phyloP scores from a whole-genome alignment of 805 yeast genomes.

The Metschnikowia kofuensis region DNA sequence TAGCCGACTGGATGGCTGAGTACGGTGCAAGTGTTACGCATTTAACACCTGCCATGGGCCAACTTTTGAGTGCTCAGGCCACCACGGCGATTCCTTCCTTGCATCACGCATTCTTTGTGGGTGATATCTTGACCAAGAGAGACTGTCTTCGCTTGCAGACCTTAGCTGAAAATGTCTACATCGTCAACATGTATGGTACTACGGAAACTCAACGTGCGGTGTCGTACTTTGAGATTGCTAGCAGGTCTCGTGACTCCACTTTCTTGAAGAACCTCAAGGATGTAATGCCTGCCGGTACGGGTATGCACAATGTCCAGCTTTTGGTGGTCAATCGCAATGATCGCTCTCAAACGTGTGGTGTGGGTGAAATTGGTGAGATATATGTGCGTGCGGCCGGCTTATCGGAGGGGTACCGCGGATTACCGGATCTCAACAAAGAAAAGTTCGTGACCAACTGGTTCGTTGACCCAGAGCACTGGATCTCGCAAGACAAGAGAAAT shows the following conservation, averaged over 20 bases:
- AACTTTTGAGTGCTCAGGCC: conserved; percentile 93
- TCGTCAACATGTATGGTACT: conserved; percentile 98
- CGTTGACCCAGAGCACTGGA: conserved; percentile 64
- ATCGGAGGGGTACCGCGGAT: conserved; percentile 92
- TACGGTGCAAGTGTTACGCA: conserved; percentile 95
- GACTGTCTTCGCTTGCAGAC: conserved; percentile 93
- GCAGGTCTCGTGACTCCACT: conserved; percentile 62
- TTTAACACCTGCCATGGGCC: conserved; percentile 99
- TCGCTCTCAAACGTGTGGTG: conserved; percentile 88
- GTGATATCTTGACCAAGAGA: conserved; percentile 95
- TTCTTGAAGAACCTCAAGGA: conserved; percentile 86
- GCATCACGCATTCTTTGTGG: conserved; percentile 97
- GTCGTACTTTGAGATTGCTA: conserved; percentile 84
- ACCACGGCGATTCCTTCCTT: conserved; percentile 76
- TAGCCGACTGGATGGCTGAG: conserved; percentile 95
- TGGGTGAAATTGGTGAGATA: conserved; percentile 98
- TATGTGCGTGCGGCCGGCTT: conserved; percentile 98
- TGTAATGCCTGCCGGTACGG: conserved; percentile 97
- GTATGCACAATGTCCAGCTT: conserved; percentile 93
- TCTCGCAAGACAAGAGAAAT: conserved; percentile 46
- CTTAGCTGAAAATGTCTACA: conserved; percentile 81
- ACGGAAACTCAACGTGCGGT: conserved; percentile 99
- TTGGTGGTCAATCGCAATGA: conserved; percentile 91
- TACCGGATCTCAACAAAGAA: conserved; percentile 82
- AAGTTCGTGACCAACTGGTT: conserved; percentile 94